Evolutionary conservation across 129 eudicot species (phyloP), one percentile per base, ranked within the genome.

Genomic region (Flaveria ramosissima): DNA sequence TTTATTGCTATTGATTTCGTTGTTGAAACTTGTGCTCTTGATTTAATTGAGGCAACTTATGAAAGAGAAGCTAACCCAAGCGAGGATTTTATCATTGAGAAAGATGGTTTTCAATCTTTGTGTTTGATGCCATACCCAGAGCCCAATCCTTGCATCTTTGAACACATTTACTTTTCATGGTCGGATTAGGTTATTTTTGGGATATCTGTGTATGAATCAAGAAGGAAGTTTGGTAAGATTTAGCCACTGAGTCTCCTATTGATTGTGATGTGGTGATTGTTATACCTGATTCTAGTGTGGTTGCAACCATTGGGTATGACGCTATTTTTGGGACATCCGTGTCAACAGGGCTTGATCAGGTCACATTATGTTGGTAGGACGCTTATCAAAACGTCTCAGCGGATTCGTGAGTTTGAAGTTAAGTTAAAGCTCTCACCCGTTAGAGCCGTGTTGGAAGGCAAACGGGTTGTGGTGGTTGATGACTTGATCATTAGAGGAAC

Each of bases 401-500:
- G 88, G 81, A 94, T 90, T 79, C 74, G 98, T 55, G 97, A 94
- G 57, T 94, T 94, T 60, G 98, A 96, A 16, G 98, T 94, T 14
- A 94, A 94, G 85, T 87, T 94, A 27, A 91, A 94, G 86, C 65
- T 91, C 0, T 88, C 97, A 0, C 96, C 97, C 0, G 96, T 89
- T 6, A 62, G 78, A 19, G 92, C 92, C 0, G 96, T 94, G 51
- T 77, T 94, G 85, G 90, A 89, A 32, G 97, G 97, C 3, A 91
- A 94, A 46, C 84, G 93, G 39, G 97, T 91, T 12, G 98, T 94
- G 68, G 98, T 94, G 21, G 96, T 94, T 47, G 98, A 94, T 32
- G 98, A 94, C 75, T 94, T 97, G 11, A 94, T 94, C 7, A 97
- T 94, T 5, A 84, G 97, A 36, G 98, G 98, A 6, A 94, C 98